Base-by-base conservation (phyloP, 768 basidiomycete species). In the Exidia glandulosa region DNA sequence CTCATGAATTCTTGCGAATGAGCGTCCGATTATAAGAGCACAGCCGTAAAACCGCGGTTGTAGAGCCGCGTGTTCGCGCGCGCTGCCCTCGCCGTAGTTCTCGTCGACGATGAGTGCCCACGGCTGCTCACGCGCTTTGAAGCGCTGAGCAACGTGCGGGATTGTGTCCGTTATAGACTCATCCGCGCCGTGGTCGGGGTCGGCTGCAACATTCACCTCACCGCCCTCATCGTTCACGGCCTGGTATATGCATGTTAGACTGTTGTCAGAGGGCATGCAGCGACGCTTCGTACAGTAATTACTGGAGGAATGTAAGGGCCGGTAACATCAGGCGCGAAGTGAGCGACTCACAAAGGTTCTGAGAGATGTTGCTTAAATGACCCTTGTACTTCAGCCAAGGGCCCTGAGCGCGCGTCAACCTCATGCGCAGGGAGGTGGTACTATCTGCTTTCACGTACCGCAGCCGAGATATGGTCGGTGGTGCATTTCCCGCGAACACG, bases 311-410 rank as follows among this genome's bases (percentile, higher is more conserved):
- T 60, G 58, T 55, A 55, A 41, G 25, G 41, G 64, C 31, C 56
- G 41, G 59, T 19, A 33, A 27, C 36, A 3, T 34, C 36, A 32
- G 37, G 29, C 56, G 16, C 59, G 1, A 58, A 56, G 45, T 47
- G 58, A 54, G 14, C 7, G 55, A 81, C 89, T 67, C 68, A 93
- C 92, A 73, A 10, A 94, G 82, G 71, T 98, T 98, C 73, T 97
- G 92, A 3, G 94, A 93, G 62, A 97, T 96, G 70, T 97, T 97
- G 32, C 88, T 87, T 41, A 98, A 76, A 74, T 98, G 94, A 0
- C 91, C 96, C 71, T 98, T 98, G 77, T 95, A 99, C 76, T 97
- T 97, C 64, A 99, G 75, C 96, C 96, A 99, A 33, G 94, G 91
- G 2, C 96, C 96, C 88, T 90, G 67, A 23, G 30, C 2, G 10